These are phyloP conservation scores for Didymella exigua DNA, from an alignment of 2,329 filamentous ascomycete species.

Conservation along the genomic window DNA sequence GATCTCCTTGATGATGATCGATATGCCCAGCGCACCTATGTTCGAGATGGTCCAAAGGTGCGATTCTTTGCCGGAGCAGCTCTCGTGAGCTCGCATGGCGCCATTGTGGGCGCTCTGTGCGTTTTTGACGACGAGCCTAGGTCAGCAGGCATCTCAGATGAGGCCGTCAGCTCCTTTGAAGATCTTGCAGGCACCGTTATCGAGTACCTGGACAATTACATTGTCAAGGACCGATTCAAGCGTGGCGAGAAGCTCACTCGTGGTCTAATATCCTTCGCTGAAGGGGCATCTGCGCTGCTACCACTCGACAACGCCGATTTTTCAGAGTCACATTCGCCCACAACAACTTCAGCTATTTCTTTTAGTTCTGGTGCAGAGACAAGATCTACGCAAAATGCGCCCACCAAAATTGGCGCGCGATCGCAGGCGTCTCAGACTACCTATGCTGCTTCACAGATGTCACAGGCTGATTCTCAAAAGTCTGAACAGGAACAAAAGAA, in stretches of 20 bases:
- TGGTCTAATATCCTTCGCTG: constrained; percentile 39
- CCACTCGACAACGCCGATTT: constrained; percentile 17
- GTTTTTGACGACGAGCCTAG: constrained; percentile 33
- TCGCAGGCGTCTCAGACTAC: neutral
- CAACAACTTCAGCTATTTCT: constrained; percentile 1
- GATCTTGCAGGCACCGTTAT: constrained; percentile 36
- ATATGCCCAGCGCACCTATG: constrained; percentile 26
- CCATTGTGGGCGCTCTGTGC: constrained; percentile 32
- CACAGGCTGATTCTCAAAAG: constrained; percentile 1
- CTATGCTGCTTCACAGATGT: neutral
- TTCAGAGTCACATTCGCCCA: neutral
- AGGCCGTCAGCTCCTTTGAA: constrained; percentile 21
- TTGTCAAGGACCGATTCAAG: constrained; percentile 31
- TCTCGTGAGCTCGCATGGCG: constrained; percentile 29
- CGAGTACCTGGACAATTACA: constrained; percentile 36
- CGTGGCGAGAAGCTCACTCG: constrained; percentile 40
- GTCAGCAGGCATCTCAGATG: constrained; percentile 17
- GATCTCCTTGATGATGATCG: constrained; percentile 20
- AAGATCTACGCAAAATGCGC: neutral
- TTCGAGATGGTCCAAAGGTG: constrained; percentile 12
- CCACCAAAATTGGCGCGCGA: neutral
- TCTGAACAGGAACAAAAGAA: neutral
- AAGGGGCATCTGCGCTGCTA: constrained; percentile 33
- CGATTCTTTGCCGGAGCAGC: constrained; percentile 40
- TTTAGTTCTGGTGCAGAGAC: neutral